phyloP scores from a whole-genome alignment of 345 rosid genomes.

The Clausena lansium region DNA sequence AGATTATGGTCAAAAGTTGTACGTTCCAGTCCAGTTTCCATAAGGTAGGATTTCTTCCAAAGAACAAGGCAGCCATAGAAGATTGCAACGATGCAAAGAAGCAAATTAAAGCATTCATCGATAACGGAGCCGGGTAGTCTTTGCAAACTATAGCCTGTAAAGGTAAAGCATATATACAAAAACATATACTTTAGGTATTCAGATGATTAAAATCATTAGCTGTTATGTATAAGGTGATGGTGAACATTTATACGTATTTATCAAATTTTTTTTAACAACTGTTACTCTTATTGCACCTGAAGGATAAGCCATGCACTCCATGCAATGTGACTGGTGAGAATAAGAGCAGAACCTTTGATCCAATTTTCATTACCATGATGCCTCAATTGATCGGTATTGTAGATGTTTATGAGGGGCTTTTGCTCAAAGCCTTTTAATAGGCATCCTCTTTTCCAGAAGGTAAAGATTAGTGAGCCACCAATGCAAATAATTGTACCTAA shows the following conservation, averaged over 20 bases:
- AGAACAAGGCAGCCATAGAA: constrained; percentile 32
- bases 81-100: constrained; percentile 46
- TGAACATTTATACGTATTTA: not conserved
- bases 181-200: too few relatives aligned
- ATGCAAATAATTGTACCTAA: constrained; percentile 34
- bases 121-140: constrained; percentile 36
- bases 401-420: constrained; percentile 35
- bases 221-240: not conserved
- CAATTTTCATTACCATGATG: constrained; percentile 28
- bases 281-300: constrained; percentile 20
- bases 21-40: constrained; percentile 47
- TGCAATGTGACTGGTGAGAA: constrained; percentile 36
- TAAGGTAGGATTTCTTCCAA: constrained; percentile 27
- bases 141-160: constrained; percentile 27
- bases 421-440: constrained; percentile 28
- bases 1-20: constrained; percentile 41
- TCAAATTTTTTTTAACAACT: too few relatives aligned
- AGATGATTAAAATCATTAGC: too few relatives aligned
- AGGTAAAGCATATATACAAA: too few relatives aligned
- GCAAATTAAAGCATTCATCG: constrained; percentile 44
- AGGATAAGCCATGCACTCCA: constrained; percentile 47
- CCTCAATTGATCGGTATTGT: not conserved
- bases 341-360: constrained; percentile 47
- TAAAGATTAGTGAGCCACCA: constrained; percentile 40
- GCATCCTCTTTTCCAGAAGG: constrained; percentile 50